Evolutionary conservation across 2,329 filamentous ascomycete species (phyloP).

Genomic region (Phaeoacremonium minimum): DNA sequence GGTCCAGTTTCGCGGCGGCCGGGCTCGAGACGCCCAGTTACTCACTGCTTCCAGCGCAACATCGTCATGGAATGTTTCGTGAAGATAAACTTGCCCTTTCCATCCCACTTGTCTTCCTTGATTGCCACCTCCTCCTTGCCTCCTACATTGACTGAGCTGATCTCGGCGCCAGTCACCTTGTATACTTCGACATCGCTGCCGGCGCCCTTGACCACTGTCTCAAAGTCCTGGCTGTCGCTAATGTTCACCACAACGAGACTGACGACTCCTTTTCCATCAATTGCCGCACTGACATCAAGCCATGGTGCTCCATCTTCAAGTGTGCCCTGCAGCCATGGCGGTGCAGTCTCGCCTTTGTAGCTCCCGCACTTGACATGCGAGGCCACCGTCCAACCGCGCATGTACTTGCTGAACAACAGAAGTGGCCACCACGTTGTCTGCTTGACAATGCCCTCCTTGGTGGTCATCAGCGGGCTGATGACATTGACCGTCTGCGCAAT

Average conservation of each 20-base stretch:
- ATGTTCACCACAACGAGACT: slow-evolving; percentile 73
- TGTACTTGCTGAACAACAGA: slow-evolving; percentile 64
- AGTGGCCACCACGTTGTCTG: slow-evolving; percentile 76
- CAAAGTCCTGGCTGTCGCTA: slow-evolving; percentile 54
- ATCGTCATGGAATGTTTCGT: slow-evolving; percentile 67
- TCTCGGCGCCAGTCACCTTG: slow-evolving; percentile 53
- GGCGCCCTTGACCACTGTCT: slow-evolving; percentile 55
- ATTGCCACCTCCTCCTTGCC: slow-evolving; percentile 54
- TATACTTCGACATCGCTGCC: slow-evolving; percentile 52
- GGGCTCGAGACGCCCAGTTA: too few species aligned
- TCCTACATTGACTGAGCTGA: slow-evolving; percentile 58
- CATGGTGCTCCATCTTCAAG: slow-evolving; percentile 63
- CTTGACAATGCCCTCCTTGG: slow-evolving; percentile 55
- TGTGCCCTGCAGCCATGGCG: slow-evolving; percentile 59
- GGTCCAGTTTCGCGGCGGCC: too few species aligned
- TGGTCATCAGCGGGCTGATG: slow-evolving; percentile 73
- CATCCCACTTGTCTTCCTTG: slow-evolving; percentile 57
- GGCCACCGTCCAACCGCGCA: slow-evolving; percentile 68
- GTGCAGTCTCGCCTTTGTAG: slow-evolving; percentile 64
- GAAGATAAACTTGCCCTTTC: slow-evolving; percentile 59
- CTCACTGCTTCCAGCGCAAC: slow-evolving; percentile 52
- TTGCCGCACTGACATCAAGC: slow-evolving; percentile 61
- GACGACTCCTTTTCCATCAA: slow-evolving; percentile 54
- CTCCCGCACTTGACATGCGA: slow-evolving; percentile 58
- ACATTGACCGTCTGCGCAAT: slow-evolving; percentile 77